Evolutionary conservation across 2,329 filamentous ascomycete genomes (phyloP), one percentile per base, ranked within the genome.

Genomic region (Fusarium longipes): DNA sequence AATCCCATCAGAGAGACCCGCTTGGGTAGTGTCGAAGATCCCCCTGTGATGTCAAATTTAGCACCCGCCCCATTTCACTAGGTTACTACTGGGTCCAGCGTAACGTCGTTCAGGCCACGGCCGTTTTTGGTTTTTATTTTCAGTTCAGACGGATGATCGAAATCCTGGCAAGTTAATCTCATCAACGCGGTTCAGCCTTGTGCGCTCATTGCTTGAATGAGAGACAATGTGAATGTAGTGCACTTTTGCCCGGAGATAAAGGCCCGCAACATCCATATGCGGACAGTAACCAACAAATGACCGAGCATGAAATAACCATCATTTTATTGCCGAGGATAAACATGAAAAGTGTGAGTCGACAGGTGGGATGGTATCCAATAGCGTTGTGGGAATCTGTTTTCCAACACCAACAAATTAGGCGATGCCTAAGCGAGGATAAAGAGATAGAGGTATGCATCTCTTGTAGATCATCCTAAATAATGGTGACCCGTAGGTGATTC

Each of bases 41-140:
- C 57, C 59, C 52, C 63, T 60, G 58, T 47, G 61, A 63, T 70
- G 71, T 72, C 67, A 71, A 73, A 67, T 71, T 72, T 73, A 72
- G 71, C 61, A 70, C 57, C 42, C 43, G 42, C 55, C 53, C 61
- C 60, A 56, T 45, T n/a, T 49, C 29, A 33, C 58, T 65, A n/a
- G n/a, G n/a, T 57, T 56, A 53, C 44, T 57, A 61, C 51, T 62
- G 56, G 48, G 54, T 51, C 55, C 50, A 29, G 38, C 57, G 62
- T 29, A 63, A 71, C 70, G 47, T 51, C 25, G 56, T 58, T 70
- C 22, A 36, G 70, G 68, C 53, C 49, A 35, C 45, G 22, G n/a
- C 45, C 45, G 30, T 48, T 48, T 35, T 33, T 48, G n/a, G 18
- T 48, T 48, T 27, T 25, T 25, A 25, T 24, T 50, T 68, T 54